Base-by-base conservation (phyloP, 345 rosid genomes). In the Citrus cavaleriei region DNA sequence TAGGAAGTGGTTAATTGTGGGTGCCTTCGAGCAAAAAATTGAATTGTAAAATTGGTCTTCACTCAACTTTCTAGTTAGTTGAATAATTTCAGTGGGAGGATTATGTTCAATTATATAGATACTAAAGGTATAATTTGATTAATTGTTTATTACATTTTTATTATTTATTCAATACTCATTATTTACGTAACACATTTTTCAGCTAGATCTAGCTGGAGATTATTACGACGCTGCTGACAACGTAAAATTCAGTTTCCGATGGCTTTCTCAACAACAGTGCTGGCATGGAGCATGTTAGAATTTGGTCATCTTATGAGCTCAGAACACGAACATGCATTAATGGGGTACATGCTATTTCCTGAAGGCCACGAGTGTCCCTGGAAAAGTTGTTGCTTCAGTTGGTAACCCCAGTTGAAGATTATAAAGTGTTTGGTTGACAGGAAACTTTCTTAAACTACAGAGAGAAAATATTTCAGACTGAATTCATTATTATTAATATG, bases 161-260 rank as follows among this genome's bases (percentile, higher is more conserved):
- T 42, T 42, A 2, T 42, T 42, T 42, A 10, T 42, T 42, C 14
- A 42, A 42, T 42, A 42, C 49, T 42, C 14, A 42, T 42, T 10
- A 42, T 10, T 10, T 10, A 10, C 49, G 3, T 42, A 51, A 51
- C 21, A 51, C 16, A 10, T 10, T 10, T 66, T 32, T 58, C 82
- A 86, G 88, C 77, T 86, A 70, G 86, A 93, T 84, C 76, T 92
- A 54, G 87, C 79, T 1, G 97, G 98, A 14, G 95, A 94, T 10
- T 94, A 94, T 81, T 91, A 92, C 49, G 97, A 91, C 62, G 95
- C 98, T 18, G 94, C 94, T 42, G 98, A 92, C 86, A 91, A 94
- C 82, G 87, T 92, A 10, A 94, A 92, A 65, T 94, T 94, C 66
- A 92, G 84, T 4, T 86, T n/a, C 95, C 97, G 13, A 91, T 91